Evolutionary conservation across 2,329 filamentous ascomycete genomes (phyloP), one percentile per base, ranked within the genome.

Genomic region (Rhynchosporium graminicola): DNA sequence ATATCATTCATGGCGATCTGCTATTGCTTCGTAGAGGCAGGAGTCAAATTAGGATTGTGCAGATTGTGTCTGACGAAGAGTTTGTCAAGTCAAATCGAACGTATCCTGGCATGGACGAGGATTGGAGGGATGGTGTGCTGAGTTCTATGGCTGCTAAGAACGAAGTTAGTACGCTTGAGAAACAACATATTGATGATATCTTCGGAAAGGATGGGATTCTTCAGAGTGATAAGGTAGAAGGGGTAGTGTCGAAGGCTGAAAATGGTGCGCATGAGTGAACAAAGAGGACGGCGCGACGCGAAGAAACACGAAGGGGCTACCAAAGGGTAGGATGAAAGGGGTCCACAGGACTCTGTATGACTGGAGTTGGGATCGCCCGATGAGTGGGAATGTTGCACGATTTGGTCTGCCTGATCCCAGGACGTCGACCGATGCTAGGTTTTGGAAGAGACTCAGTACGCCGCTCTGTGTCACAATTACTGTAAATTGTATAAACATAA

Each of bases 1-100:
- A 82, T 70, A 76, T 89, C 60, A 81, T 91, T 20, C 83, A 87
- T 64, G 83, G 63, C 10, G 79, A 81, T 66, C 68, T 87, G 52
- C 76, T 88, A 65, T 80, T 88, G 68, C 76, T 88, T 59, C 83
- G 86, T 66, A 84, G 81, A 71, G 85, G 85, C 67, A 87, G 87
- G 76, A 82, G 86, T 74, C 85, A 87, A 65, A 74, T 88, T 51
- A 82, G 84, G 51, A 80, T 87, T 66, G 78, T 88, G 57, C 78
- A 87, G 74, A 77, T 88, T 65, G 77, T 88, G 36, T 77, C 75
- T 64, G 83, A 88, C 70, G 77, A 83, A 52, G 80, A 73, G n/a
- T 73, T 67, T 52, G 65, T 36, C 6, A n/a, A 61, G 36, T 57
- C 54, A 28, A 58, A 59, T 5, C n/a, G 60, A 7, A 15, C 6